Percentiles rank a stretch among this genome's conserved stretches.
Evolutionary conservation across 495 filamentous ascomycete genomes (phyloP).

Genomic region (Neurospora terricola): DNA sequence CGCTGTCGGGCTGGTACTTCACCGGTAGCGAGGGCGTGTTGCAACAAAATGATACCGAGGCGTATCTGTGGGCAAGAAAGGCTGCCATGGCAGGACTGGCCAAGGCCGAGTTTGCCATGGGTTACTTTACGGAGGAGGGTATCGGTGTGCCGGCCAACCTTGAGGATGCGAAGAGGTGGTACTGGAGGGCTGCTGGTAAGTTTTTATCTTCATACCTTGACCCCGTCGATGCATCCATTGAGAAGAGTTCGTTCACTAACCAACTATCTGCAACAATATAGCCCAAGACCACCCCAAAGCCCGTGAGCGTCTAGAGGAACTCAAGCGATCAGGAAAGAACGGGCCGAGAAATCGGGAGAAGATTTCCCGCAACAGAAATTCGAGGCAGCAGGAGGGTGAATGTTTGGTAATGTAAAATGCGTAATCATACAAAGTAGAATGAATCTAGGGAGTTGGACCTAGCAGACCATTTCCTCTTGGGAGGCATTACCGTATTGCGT

Average conservation of each 20-base stretch:
- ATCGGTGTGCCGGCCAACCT: conserved; percentile 79
- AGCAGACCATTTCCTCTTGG: not conserved
- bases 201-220: conserved; percentile 13
- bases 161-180: conserved; percentile 96
- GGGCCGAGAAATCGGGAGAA: conserved; percentile 59
- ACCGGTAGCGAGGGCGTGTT: conserved; percentile 83
- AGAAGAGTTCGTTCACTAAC: conserved; percentile 7
- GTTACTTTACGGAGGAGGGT: conserved; percentile 91
- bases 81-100: conserved; percentile 73
- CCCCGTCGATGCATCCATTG: not conserved
- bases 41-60: conserved; percentile 88
- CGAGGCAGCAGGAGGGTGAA: conserved; percentile 76
- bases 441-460: not conserved
- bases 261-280: conserved; percentile 28
- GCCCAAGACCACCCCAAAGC: conserved; percentile 93
- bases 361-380: conserved; percentile 71
- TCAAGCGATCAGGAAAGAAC: conserved; percentile 69
- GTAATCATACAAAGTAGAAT: not conserved
- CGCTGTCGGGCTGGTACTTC: conserved; percentile 91
- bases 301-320: conserved; percentile 80
- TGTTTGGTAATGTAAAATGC: conserved; percentile 65
- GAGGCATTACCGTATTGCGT: not conserved
- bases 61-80: conserved; percentile 94
- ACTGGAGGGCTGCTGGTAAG: conserved; percentile 95
- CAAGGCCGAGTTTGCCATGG: conserved; percentile 97